These are phyloP conservation scores for Aurantiochytrium sp. DNA, from an alignment of 108 stramenopile genomes.

Conservation along the genomic window DNA sequence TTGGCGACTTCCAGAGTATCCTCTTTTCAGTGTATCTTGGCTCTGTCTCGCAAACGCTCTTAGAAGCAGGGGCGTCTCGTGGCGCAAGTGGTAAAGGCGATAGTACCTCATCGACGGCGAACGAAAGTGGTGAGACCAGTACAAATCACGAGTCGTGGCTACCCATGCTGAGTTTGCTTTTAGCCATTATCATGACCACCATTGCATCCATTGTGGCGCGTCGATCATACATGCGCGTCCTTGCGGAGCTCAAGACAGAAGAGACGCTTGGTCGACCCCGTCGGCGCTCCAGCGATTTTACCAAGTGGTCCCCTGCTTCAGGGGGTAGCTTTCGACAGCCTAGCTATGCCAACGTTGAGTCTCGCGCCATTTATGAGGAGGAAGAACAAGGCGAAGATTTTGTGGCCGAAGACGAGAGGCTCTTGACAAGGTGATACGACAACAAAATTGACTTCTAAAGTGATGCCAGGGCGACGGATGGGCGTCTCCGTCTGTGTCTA, in stretches of 20 bases:
- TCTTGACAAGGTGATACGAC: too few species aligned
- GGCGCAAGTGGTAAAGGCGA: not conserved
- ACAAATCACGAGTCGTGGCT: not conserved
- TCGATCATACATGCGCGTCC: not conserved
- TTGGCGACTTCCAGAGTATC: not conserved
- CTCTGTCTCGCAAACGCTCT: not conserved
- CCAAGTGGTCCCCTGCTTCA: too few species aligned
- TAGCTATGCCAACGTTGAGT: too few species aligned
- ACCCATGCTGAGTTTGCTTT: not conserved
- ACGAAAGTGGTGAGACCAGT: not conserved
- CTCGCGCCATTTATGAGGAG: too few species aligned
- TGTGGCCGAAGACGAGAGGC: too few species aligned
- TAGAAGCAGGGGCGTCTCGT: not conserved
- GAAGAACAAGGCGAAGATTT: too few species aligned
- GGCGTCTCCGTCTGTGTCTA: too few species aligned
- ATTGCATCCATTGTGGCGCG: not conserved
- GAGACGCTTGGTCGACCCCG: not conserved
- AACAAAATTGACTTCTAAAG: too few species aligned
- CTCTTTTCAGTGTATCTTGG: not conserved
- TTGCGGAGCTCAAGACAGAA: not conserved
- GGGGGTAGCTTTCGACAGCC: too few species aligned
- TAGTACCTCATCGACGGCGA: not conserved
- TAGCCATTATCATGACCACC: not conserved
- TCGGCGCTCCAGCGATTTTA: not conserved
- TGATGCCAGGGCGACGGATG: too few species aligned